These are phyloP conservation scores for Hypoxylon intermedium DNA, from an alignment of 495 filamentous ascomycete species.

Conservation along the genomic window DNA sequence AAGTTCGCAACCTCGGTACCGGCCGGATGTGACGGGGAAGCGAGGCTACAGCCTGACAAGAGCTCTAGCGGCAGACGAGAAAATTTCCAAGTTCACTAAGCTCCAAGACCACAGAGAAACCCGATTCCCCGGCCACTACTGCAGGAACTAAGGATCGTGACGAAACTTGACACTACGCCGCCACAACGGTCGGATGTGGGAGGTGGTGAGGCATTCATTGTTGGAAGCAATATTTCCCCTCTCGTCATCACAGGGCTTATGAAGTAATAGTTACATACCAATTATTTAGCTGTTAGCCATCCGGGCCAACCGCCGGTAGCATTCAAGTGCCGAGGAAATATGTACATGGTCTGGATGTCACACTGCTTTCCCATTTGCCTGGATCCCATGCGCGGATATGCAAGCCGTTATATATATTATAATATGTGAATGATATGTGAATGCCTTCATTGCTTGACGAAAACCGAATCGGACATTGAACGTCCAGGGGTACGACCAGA, in stretches of 20 bases:
- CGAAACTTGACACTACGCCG: slow-evolving; percentile 17
- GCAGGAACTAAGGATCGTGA: slow-evolving; percentile 34
- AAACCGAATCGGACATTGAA: not conserved
- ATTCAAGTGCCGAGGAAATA: slow-evolving; percentile 29
- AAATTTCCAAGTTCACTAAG: slow-evolving; percentile 15
- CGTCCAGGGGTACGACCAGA: slow-evolving; percentile 6
- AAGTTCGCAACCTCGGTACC: slow-evolving; percentile 11
- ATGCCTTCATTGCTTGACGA: not conserved
- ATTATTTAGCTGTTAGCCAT: slow-evolving; percentile 10
- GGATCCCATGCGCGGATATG: slow-evolving; percentile 2
- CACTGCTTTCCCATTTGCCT: slow-evolving; percentile 11
- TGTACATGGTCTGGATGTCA: slow-evolving; percentile 20
- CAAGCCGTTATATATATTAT: not conserved
- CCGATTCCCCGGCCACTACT: slow-evolving; percentile 29
- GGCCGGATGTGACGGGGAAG: slow-evolving; percentile 14
- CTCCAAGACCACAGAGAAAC: slow-evolving; percentile 4
- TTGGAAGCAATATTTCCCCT: slow-evolving; percentile 6
- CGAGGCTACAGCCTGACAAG: not conserved
- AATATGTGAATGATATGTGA: not conserved
- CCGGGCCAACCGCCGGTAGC: slow-evolving; percentile 5
- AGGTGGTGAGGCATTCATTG: slow-evolving; percentile 9
- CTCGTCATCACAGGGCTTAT: slow-evolving; percentile 7
- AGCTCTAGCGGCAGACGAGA: slow-evolving; percentile 9
- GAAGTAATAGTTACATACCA: slow-evolving; percentile 7
- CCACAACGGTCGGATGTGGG: slow-evolving; percentile 26